These are phyloP conservation scores for Suillus americanus DNA, from an alignment of 768 basidiomycete species.

Conservation along the genomic window DNA sequence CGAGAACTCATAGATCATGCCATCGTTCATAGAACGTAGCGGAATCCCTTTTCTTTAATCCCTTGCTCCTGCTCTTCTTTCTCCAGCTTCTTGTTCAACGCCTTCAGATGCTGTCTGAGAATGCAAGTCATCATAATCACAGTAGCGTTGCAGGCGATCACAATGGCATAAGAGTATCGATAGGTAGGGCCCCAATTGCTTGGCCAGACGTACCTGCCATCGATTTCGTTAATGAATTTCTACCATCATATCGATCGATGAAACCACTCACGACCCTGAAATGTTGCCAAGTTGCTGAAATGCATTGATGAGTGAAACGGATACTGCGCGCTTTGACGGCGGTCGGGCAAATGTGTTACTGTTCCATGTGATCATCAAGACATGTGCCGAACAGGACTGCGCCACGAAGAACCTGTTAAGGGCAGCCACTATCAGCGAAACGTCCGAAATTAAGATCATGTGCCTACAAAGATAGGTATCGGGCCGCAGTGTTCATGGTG, in stretches of 20 bases:
- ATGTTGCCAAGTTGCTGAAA: conserved; percentile 85
- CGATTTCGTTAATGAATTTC: background rate
- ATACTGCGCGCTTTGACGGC: conserved; percentile 82
- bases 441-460: conserved; percentile 8
- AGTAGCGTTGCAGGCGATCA: conserved; percentile 51
- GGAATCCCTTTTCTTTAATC: conserved; percentile 42
- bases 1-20: background rate
- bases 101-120: conserved; percentile 43
- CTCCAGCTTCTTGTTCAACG: conserved; percentile 41
- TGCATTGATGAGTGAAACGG: conserved; percentile 76
- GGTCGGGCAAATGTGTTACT: conserved; percentile 67
- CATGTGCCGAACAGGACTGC: conserved; percentile 58
- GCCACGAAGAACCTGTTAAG: conserved; percentile 67
- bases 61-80: conserved; percentile 41
- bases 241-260: background rate
- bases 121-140: conserved; percentile 49
- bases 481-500: conserved; percentile 62
- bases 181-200: conserved; percentile 70
- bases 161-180: conserved; percentile 59
- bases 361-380: conserved; percentile 59
- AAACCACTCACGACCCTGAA: conserved; percentile 65
- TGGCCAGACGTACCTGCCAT: conserved; percentile 63
- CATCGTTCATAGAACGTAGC: conserved; percentile 45
- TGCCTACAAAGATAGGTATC: conserved; percentile 64
- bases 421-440: background rate